Percentiles rank a stretch among this genome's conserved stretches.
Evolutionary conservation across 2,329 filamentous ascomycete species (phyloP).

Genomic region (Aspergillus quadrilineatus): DNA sequence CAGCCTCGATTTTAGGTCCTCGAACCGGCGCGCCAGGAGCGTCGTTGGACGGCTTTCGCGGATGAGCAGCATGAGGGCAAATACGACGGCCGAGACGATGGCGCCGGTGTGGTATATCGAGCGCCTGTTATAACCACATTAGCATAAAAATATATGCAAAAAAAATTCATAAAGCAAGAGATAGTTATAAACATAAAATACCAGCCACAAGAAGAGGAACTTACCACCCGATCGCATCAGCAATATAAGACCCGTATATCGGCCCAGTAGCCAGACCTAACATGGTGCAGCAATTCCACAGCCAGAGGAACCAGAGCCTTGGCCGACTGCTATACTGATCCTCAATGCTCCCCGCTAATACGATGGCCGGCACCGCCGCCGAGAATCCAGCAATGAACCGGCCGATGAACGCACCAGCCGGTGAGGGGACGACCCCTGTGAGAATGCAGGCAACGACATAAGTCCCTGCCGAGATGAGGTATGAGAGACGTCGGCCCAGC

Average conservation of each 20-base stretch:
- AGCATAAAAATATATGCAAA: too few relatives aligned
- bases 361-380: constrained; percentile 6
- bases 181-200: not conserved
- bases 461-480: not conserved
- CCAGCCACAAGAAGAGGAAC: not conserved
- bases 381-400: constrained; percentile 7
- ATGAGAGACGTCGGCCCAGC: constrained; percentile 1
- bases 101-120: constrained; percentile 5
- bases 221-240: not conserved
- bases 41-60: constrained; percentile 2
- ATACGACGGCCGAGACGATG: not conserved
- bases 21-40: not conserved
- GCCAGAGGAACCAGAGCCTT: constrained; percentile 8
- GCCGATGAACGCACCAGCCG: constrained; percentile 2
- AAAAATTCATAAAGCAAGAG: not conserved
- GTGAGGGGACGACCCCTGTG: constrained; percentile 1
- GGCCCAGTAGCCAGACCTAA: constrained; percentile 1
- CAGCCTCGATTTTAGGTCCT: not conserved
- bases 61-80: not conserved
- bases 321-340: constrained; percentile 4
- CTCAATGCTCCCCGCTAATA: constrained; percentile 10
- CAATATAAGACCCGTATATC: constrained; percentile 10
- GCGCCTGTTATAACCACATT: not conserved
- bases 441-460: constrained; percentile 3
- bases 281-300: constrained; percentile 3